These are phyloP conservation scores for Phytophthora palmivora DNA, from an alignment of 352 stramenopile genomes.

Conservation along the genomic window DNA sequence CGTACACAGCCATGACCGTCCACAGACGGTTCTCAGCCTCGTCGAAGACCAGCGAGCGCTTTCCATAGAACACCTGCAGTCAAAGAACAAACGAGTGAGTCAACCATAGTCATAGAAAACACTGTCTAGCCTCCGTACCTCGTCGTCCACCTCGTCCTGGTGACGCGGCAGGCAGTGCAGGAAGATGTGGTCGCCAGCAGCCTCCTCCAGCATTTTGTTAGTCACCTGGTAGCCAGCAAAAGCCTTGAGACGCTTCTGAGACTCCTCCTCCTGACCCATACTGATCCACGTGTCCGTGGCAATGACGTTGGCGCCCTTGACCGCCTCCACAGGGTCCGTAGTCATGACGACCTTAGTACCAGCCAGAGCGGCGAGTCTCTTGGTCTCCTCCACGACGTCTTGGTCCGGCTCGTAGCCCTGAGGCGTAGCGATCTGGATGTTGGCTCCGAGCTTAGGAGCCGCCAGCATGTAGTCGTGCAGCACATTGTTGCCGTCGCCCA, in stretches of 20 bases:
- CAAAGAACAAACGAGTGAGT: background rate
- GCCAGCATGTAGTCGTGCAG: conserved; percentile 98
- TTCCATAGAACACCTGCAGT: conserved; percentile 94
- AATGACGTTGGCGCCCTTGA: conserved; percentile 94
- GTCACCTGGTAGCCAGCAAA: conserved; percentile 97
- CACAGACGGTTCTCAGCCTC: conserved; percentile 99
- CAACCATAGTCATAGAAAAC: conserved; percentile 3
- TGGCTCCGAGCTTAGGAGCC: conserved; percentile 77
- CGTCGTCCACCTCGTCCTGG: conserved; percentile 97
- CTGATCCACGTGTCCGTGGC: conserved; percentile 98
- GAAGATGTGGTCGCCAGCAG: conserved; percentile 94
- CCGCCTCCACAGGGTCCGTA: conserved; percentile 93
- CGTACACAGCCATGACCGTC: conserved; percentile 98
- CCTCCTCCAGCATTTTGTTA: conserved; percentile 91
- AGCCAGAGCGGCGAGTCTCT: conserved; percentile 78
- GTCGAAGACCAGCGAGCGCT: conserved; percentile 96
- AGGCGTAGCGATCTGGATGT: conserved; percentile 96
- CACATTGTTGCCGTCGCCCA: conserved; percentile 99
- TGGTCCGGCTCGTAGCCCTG: conserved; percentile 92
- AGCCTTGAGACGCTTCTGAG: conserved; percentile 91
- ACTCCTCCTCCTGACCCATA: conserved; percentile 96
- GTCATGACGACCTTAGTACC: conserved; percentile 86
- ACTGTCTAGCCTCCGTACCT: conserved; percentile 65
- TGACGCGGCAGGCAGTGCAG: conserved; percentile 98
- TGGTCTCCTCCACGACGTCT: conserved; percentile 91